Base-by-base conservation (phyloP, 805 yeast species). In the Starmerella vaccinii region DNA sequence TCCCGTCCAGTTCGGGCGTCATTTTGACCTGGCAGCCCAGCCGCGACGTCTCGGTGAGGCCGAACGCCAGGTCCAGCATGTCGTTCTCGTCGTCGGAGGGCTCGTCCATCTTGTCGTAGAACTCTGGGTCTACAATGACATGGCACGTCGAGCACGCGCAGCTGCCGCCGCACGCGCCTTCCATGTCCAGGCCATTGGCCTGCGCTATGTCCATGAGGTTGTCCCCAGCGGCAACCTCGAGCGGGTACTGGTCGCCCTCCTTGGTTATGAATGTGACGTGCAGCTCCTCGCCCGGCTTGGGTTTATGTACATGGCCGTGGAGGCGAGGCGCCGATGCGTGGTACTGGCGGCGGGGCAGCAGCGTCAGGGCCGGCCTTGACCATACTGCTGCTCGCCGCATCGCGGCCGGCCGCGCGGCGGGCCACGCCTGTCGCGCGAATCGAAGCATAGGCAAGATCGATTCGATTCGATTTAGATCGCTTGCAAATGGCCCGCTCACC, bases 121-220 rank as follows among this genome's bases (percentile, higher is more conserved):
- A 88, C 42, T 84, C 96, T 0, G 98, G 97, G 65, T 92, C 98
- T 35, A 92, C 88, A 46, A 92, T 90, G 49, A 92, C 82, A 68
- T 92, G 98, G 65, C 98, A 92, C 0, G 98, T 92, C 5, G 97
- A 88, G 66, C 98, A 92, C 1, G 98, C 98, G 73, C 98, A 92
- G 4, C 97, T 87, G 3, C 97, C 98, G 21, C 98, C 98, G 68
- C 98, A 92, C 0, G 98, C 98, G 41, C 86, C 74, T 66, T 92
- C 98, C 92, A 92, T 89, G 58, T 92, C 98, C 51, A 92, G 68
- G 61, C 89, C 83, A 63, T 89, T 69, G 3, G 92, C 94, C 69
- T 92, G 97, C 5, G 97, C 98, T 50, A 92, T 87, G 65, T 92
- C 98, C 64, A 92, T 70, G 24, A 92, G 63, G 33, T 88, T 80